Evolutionary conservation across 768 basidiomycete species (phyloP).

Genomic region (Hirschioporus abietinus): DNA sequence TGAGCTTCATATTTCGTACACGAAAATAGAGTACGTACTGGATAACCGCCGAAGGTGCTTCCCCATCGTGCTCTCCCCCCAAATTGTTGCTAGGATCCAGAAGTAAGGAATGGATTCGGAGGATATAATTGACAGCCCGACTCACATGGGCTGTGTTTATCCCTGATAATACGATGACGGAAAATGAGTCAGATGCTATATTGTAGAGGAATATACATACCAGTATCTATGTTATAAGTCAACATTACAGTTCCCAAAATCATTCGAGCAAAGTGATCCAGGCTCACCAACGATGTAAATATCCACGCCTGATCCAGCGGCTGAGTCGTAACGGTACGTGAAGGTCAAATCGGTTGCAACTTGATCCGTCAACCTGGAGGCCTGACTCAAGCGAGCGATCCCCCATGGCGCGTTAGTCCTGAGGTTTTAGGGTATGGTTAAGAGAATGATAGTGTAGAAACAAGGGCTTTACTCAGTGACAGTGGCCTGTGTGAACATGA

Average conservation of each 20-base stretch:
- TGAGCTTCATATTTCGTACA: not conserved
- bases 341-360: slow-evolving; percentile 12
- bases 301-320: slow-evolving; percentile 29
- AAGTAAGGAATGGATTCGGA: not conserved
- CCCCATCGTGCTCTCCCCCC: slow-evolving; percentile 36
- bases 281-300: slow-evolving; percentile 37
- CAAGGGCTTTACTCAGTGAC: not conserved
- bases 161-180: slow-evolving; percentile 13
- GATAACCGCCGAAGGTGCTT: slow-evolving; percentile 11
- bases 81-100: slow-evolving; percentile 26
- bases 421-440: not conserved
- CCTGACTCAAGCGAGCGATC: not conserved
- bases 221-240: slow-evolving; percentile 8
- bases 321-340: slow-evolving; percentile 25
- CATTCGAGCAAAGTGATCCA: not conserved
- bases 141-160: slow-evolving; percentile 20
- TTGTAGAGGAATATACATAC: not conserved
- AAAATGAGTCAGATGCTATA: not conserved
- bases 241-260: not conserved
- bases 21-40: not conserved
- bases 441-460: not conserved
- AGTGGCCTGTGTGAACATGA: slow-evolving; percentile 19
- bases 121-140: not conserved
- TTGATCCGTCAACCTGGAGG: not conserved
- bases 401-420: not conserved